Conservation (phyloP, 176 grass and related monocot genomes). For the Triticum timopheevii region DNA sequence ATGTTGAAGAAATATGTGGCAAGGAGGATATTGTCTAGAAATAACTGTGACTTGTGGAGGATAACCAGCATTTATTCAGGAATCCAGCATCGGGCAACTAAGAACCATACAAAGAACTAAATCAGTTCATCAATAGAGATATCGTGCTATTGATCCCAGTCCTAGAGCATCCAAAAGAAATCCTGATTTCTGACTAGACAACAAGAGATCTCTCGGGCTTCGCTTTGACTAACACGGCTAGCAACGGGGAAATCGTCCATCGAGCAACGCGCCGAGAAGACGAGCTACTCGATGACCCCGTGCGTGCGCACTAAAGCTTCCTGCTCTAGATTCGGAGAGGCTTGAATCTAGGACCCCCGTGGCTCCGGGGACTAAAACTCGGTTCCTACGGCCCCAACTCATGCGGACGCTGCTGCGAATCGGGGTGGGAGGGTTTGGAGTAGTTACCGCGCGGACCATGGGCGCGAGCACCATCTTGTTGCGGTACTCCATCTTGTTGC, state of each 20-base stretch:
- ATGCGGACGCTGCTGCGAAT: background rate
- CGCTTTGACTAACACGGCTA: background rate
- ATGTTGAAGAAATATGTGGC: background rate
- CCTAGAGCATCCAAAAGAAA: background rate
- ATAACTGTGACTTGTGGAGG: background rate
- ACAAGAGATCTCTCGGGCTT: background rate
- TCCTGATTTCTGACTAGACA: background rate
- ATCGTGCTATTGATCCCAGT: background rate
- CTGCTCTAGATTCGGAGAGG: background rate
- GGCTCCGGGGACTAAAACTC: constrained; percentile 1
- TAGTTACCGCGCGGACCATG: constrained; percentile 90
- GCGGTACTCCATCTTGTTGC: constrained; percentile 77
- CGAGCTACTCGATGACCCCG: background rate
- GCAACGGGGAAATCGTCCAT: background rate
- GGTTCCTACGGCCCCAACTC: background rate
- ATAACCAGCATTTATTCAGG: background rate
- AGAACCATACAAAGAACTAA: background rate
- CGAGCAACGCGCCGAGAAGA: background rate
- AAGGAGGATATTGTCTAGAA: background rate
- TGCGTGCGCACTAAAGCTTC: background rate
- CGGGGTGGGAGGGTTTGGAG: background rate
- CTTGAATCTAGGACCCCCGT: background rate
- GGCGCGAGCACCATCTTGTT: constrained; percentile 84
- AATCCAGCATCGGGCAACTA: background rate
- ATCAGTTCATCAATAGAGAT: background rate